phyloP scores from a whole-genome alignment of 2,329 filamentous ascomycete species.

The Curvularia lunata region DNA sequence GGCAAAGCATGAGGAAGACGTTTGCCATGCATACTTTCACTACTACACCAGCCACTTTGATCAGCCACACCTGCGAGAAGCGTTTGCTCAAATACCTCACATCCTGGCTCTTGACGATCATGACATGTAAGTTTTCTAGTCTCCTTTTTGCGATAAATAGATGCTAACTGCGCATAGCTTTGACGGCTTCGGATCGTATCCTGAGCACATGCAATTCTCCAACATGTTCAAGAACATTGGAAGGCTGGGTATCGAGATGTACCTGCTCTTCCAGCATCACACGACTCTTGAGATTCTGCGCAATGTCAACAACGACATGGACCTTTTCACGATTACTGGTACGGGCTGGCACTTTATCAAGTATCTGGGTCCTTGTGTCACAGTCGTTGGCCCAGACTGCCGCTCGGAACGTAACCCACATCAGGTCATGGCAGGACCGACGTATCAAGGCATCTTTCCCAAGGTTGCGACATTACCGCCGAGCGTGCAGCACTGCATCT shows the following conservation, averaged over 20 bases:
- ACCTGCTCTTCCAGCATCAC: slow-evolving; percentile 96
- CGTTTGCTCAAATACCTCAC: slow-evolving; percentile 96
- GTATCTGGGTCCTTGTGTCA: slow-evolving; percentile 88
- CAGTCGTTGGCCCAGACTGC: slow-evolving; percentile 87
- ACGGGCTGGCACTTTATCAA: slow-evolving; percentile 99
- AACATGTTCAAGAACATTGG: slow-evolving; percentile 99
- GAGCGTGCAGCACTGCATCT: slow-evolving; percentile 94
- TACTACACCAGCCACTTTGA: slow-evolving; percentile 99
- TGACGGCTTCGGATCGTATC: slow-evolving; percentile 95
- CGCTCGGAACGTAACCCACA: slow-evolving; percentile 88
- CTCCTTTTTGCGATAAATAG: not conserved
- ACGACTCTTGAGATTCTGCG: slow-evolving; percentile 92
- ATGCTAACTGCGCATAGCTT: slow-evolving; percentile 64
- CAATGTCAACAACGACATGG: slow-evolving; percentile 83
- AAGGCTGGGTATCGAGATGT: slow-evolving; percentile 95
- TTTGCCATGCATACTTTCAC: slow-evolving; percentile 95
- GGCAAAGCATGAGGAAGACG: slow-evolving; percentile 92
- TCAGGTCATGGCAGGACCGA: slow-evolving; percentile 93
- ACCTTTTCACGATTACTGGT: slow-evolving; percentile 97
- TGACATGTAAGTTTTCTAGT: slow-evolving; percentile 77
- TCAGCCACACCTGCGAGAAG: slow-evolving; percentile 90
- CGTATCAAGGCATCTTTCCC: slow-evolving; percentile 96
- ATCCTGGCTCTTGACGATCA: slow-evolving; percentile 93
- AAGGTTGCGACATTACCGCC: slow-evolving; percentile 90
- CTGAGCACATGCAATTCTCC: slow-evolving; percentile 97